Evolutionary conservation across 2,329 filamentous ascomycete genomes (phyloP), one percentile per base, ranked within the genome.

Genomic region (Cryphonectria radicalis): DNA sequence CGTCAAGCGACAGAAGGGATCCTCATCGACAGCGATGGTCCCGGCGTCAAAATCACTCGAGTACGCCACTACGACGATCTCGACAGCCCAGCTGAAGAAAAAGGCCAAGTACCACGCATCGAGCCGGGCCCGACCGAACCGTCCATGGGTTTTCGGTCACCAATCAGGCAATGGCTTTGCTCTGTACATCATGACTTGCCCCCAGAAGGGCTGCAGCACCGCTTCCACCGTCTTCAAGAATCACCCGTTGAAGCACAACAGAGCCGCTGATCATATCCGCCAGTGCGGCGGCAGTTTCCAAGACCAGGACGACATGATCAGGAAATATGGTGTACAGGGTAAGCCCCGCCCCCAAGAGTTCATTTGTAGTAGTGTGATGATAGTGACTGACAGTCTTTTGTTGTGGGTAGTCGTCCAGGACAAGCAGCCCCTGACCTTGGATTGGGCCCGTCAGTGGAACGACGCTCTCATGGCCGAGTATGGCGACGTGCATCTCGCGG

Each of bases 151-250:
- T 25, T 53, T 53, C 17, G 22, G 50, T 10, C 50, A 53, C 50
- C 22, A n/a, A 1, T 53, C 50, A 10, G n/a, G 22, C 10, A 43
- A 6, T 4, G n/a, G 5, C 14, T 28, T 32, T 46, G 11, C 57
- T 32, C 60, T 69, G 67, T 69, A 69, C 67, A 55, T 55, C 35
- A 64, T 69, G 67, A 2, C 17, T 11, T 69, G 67, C 67, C 67
- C 43, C 4, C 11, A 4, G 5, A 55, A 28, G 60, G 32, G n/a
- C 14, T 69, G 67, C 67, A 22, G 25, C 3, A 32, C 19, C 22
- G 25, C n/a, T 25, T 13, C 35, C 5, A 37, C 40, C n/a, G 14
- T 22, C 35, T 69, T 64, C 60, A 64, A 17, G 3, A 43, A 3
- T 0, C 35, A 69, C 25, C 66, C 66, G 28, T 7, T 68, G 28